Percentiles rank a stretch among this genome's conserved stretches.
phyloP scores from a whole-genome alignment of 495 filamentous ascomycete species.

The Hypoxylon trugodes region DNA sequence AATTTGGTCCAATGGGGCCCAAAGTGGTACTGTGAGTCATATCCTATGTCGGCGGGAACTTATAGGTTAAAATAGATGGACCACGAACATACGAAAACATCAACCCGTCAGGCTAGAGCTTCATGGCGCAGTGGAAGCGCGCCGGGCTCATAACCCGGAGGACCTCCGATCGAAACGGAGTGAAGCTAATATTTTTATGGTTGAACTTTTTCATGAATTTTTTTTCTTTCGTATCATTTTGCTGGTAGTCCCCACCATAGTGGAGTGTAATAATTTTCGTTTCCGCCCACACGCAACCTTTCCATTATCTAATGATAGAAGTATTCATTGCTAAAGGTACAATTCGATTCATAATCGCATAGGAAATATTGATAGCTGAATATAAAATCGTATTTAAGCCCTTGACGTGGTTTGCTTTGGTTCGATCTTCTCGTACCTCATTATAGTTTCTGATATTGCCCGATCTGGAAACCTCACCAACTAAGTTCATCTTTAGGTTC shows the following conservation, averaged over 20 bases:
- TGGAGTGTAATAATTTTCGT: constrained; percentile 1
- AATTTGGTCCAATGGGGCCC: not conserved
- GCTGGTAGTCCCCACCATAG: constrained; percentile 8
- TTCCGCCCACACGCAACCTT: not conserved
- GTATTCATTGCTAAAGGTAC: no score
- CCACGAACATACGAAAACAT: not conserved
- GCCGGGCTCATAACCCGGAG: constrained; percentile 61
- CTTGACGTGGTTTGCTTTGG: no score
- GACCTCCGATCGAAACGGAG: constrained; percentile 57
- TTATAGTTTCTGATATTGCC: not conserved
- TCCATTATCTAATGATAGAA: not conserved
- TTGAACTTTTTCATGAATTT: constrained; percentile 21
- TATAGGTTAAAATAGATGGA: constrained; percentile 4
- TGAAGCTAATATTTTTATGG: constrained; percentile 45
- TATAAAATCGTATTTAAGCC: no score
- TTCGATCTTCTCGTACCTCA: not conserved
- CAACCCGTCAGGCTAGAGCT: constrained; percentile 33
- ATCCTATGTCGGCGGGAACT: not conserved
- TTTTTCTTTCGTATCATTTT: constrained; percentile 5
- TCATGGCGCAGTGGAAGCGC: constrained; percentile 57
- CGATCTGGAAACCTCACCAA: not conserved
- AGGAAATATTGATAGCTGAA: no score
- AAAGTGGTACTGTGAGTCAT: constrained; percentile 8
- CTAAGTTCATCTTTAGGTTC: not conserved
- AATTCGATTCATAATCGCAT: no score